Base-by-base conservation (phyloP, 495 filamentous ascomycete genomes). In the Cladorrhinum samala region DNA sequence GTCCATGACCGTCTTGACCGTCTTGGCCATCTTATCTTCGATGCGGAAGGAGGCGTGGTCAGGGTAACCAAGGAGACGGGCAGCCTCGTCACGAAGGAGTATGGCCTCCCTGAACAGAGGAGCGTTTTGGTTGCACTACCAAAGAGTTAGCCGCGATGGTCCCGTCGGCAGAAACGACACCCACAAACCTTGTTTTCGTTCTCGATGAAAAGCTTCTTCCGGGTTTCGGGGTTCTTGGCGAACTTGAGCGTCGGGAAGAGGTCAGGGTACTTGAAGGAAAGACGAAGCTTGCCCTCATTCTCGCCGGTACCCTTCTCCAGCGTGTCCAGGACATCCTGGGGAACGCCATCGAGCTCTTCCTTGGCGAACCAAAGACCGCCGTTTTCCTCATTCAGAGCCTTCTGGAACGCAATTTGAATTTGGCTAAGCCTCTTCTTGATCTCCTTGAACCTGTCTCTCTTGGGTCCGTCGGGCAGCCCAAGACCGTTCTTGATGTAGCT, bases 21-120 rank as follows among this genome's bases (percentile, higher is more conserved):
- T 86, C 77, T 97, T 96, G 51, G 91, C 91, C 94, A 98, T 98
- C 80, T 95, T 96, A 54, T 93, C 88, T 68, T 96, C 92, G 42
- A 98, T 87, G 27, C 81, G 78, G 77, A 95, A 91, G 18, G 89
- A 82, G 25, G 93, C 93, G 71, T 96, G 92, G 62, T 95, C 88
- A 17, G 85, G 87, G 68, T 96, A 98, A 5, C 90, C 91, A 20
- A 98, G 74, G 37, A 98, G 73, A 46, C 94, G 83, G 30, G 94
- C 93, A 19, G 86, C 89, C 71, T 98, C 94, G 59, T 98, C 93
- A 16, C 94, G 86, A 52, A 97, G 77, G 14, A 92, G 68, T 43
- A 98, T 80, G 1, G 91, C 81, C 68, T 96, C 93, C 51, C 77
- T 81, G 78, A 98, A 97, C 16, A 98, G 74, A 0, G 85, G 80